phyloP scores from a whole-genome alignment of 148 eudicot species.

The Rhododendron simsii region DNA sequence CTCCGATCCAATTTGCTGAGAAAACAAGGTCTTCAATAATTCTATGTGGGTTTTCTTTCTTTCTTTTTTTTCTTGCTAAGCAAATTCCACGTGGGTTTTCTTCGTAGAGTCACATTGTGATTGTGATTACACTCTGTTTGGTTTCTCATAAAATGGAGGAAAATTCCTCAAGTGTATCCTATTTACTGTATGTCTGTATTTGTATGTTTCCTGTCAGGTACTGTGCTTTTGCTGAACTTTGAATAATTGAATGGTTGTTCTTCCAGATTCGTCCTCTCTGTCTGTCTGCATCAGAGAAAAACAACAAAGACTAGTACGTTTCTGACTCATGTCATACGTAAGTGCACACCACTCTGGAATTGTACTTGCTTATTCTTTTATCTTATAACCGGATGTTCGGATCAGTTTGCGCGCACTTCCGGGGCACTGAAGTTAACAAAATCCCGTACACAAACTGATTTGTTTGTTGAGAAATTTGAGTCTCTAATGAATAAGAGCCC shows the following conservation, averaged over 20 bases:
- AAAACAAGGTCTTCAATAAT: slow-evolving; percentile 11
- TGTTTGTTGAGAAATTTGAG: background rate
- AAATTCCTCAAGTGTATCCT: background rate
- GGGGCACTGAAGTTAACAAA: background rate
- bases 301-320: background rate
- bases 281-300: background rate
- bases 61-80: no score
- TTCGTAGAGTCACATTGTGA: background rate
- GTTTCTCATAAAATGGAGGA: background rate
- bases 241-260: background rate
- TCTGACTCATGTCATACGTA: background rate
- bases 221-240: background rate
- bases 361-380: background rate
- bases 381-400: background rate
- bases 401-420: no score
- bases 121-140: background rate
- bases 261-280: background rate
- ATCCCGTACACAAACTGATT: background rate
- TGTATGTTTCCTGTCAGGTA: background rate
- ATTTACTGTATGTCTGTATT: background rate
- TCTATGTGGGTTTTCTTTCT: background rate
- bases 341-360: background rate
- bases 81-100: background rate
- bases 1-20: background rate
- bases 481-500: background rate